A percentile compares a stretch with the other conserved stretches of the same genome.
Evolutionary conservation across 495 filamentous ascomycete genomes (phyloP).

Genomic region (Copromyces sp.): DNA sequence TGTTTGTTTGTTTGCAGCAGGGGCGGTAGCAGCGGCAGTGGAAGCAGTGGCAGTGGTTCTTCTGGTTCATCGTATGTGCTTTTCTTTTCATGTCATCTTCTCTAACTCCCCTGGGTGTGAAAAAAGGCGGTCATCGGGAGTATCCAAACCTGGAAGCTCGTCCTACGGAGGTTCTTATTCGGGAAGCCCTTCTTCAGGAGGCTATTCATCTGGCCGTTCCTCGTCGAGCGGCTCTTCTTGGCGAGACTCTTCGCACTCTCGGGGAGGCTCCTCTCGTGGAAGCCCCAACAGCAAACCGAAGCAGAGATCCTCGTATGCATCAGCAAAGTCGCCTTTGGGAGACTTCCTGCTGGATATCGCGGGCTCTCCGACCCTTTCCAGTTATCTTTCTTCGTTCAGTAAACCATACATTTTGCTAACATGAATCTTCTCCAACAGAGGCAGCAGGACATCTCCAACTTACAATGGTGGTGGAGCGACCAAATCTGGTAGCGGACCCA

Average conservation of each 20-base stretch:
- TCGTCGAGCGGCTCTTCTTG: not conserved
- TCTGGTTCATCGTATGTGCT: constrained; percentile 3
- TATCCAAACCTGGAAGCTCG: not conserved
- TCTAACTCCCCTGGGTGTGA: not conserved
- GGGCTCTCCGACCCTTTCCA: not conserved
- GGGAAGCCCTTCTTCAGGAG: not conserved
- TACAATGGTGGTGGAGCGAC: constrained; percentile 55
- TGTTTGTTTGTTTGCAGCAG: not conserved
- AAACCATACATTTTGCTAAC: not conserved
- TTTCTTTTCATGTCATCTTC: not conserved
- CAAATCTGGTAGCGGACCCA: constrained; percentile 52
- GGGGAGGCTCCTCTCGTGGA: not conserved
- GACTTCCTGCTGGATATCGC: not conserved
- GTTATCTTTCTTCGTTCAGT: not conserved
- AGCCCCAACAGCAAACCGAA: not conserved
- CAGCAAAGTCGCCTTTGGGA: not conserved
- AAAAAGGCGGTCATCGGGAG: not conserved
- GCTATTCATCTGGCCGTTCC: not conserved
- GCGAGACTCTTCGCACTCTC: not conserved
- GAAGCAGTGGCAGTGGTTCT: not conserved
- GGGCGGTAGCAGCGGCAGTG: not conserved
- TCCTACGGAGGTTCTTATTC: not conserved
- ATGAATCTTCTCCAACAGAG: constrained; percentile 3
- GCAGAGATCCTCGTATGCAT: not conserved
- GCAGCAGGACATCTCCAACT: constrained; percentile 18